A percentile compares a stretch with the other conserved stretches of the same genome.
These are phyloP conservation scores for Porodaedalea pini DNA, from an alignment of 1,284 basidiomycete genomes.

Conservation along the genomic window DNA sequence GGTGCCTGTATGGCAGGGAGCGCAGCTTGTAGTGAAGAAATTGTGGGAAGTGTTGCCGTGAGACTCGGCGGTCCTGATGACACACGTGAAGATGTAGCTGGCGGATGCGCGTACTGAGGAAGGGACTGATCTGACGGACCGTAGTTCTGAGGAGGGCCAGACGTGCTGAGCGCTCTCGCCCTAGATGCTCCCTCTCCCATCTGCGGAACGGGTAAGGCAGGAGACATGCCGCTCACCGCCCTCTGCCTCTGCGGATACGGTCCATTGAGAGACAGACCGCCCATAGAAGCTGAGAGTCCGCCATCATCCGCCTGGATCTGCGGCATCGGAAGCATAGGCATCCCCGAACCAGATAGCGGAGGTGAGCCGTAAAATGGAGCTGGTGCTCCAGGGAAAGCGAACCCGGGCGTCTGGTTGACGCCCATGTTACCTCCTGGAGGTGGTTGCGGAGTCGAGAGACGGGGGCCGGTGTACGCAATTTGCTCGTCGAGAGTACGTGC, in stretches of 20 bases:
- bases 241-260: not conserved
- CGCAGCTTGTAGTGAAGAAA: slow-evolving; percentile 49
- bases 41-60: slow-evolving; percentile 62
- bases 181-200: not conserved
- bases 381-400: slow-evolving; percentile 22
- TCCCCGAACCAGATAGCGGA: slow-evolving; percentile 22
- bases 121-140: not conserved
- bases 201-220: not conserved
- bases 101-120: slow-evolving; percentile 7
- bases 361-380: slow-evolving; percentile 26
- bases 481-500: slow-evolving; percentile 56
- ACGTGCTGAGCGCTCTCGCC: not conserved
- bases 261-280: slow-evolving; percentile 1
- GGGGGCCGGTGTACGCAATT: slow-evolving; percentile 25
- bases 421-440: slow-evolving; percentile 1
- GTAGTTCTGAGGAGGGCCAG: slow-evolving; percentile 8
- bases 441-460: slow-evolving; percentile 19
- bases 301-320: slow-evolving; percentile 27
- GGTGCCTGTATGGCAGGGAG: slow-evolving; percentile 47
- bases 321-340: slow-evolving; percentile 22
- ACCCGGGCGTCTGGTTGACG: slow-evolving; percentile 25
- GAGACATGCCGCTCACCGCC: not conserved
- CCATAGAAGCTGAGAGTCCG: slow-evolving; percentile 20
- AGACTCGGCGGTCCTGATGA: slow-evolving; percentile 45
- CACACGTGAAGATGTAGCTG: slow-evolving; percentile 26